Conservation (phyloP, 2,329 filamentous ascomycete species). For the Scorias spongiosa region DNA sequence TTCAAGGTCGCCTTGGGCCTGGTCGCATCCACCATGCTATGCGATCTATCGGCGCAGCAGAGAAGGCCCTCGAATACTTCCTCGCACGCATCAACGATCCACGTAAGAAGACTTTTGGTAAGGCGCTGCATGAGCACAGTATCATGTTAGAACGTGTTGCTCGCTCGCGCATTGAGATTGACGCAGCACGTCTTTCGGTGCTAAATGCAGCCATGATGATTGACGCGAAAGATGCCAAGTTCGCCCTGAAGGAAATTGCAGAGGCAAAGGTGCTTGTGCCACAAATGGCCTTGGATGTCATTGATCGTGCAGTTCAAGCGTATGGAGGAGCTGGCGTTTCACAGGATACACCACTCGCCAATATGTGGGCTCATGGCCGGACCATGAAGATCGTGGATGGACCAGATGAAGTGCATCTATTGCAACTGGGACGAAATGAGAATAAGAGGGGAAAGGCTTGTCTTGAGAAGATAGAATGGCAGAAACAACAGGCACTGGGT, state of each 20-base stretch:
- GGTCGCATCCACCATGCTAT: slow-evolving; percentile 97
- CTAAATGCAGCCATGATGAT: slow-evolving; percentile 93
- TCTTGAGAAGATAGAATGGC: slow-evolving; percentile 46
- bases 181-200: slow-evolving; percentile 75
- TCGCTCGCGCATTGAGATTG: slow-evolving; percentile 82
- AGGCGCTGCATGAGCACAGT: slow-evolving; percentile 74
- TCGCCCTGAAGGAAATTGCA: slow-evolving; percentile 81
- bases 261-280: slow-evolving; percentile 90
- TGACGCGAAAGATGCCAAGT: slow-evolving; percentile 76
- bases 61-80: slow-evolving; percentile 88
- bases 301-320: slow-evolving; percentile 86
- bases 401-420: slow-evolving; percentile 85
- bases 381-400: slow-evolving; percentile 46
- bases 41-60: slow-evolving; percentile 80
- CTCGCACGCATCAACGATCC: slow-evolving; percentile 88
- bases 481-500: slow-evolving; percentile 50
- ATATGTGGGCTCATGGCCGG: slow-evolving; percentile 24
- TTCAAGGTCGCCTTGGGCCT: slow-evolving; percentile 88
- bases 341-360: slow-evolving; percentile 85
- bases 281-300: slow-evolving; percentile 64
- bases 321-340: slow-evolving; percentile 83
- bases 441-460: slow-evolving; percentile 49
- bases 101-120: slow-evolving; percentile 78
- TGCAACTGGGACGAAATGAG: slow-evolving; percentile 69
- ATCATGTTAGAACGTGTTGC: slow-evolving; percentile 94